Base-by-base conservation (phyloP, 331 rosid species). In the Rhamnella rubrinervis region DNA sequence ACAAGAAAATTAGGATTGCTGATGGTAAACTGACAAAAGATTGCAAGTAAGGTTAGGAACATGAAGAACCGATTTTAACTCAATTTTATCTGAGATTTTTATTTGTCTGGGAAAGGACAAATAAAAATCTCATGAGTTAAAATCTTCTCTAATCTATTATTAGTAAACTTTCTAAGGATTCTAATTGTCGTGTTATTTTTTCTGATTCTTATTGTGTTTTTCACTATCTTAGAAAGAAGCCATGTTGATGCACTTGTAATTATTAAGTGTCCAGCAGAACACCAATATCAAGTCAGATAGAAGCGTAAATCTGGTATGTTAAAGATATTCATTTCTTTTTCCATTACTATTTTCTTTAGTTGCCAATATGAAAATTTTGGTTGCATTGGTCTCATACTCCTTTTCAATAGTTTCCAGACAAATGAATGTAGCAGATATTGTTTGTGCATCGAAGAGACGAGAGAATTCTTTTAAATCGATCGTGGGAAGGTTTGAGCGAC, bases 401-500 rank as follows among this genome's bases (percentile, higher is more conserved):
- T 82, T 59, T 66, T 64, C 62, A 25, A 65, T 72, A 89, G 96
- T 62, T 72, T 81, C 63, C 77, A 88, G 68, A 74, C 67, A 71
- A 84, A 61, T 85, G 74, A 40, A 50, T 66, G 63, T 77, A 56
- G 72, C 87, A 76, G 87, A 75, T 77, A 70, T 77, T 79, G 75
- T 83, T 66, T 73, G 66, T 73, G 70, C 71, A 66, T 61, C 81
- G 84, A 86, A 83, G 88, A 84, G 83, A 74, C n/a, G n/a, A n/a
- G n/a, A n/a, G n/a, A n/a, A n/a, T n/a, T n/a, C n/a, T n/a, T n/a
- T n/a, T n/a, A n/a, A n/a, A n/a, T 70, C 76, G 59, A 11, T 68
- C 73, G 89, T 59, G 85, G 82, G 81, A 64, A 78, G 79, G 87
- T 88, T 83, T 76, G 86, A 82, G 65, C 38, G 64, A 77, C 63